These are phyloP conservation scores for Asterophora lycoperdoides DNA, from an alignment of 768 basidiomycete species.

Conservation along the genomic window DNA sequence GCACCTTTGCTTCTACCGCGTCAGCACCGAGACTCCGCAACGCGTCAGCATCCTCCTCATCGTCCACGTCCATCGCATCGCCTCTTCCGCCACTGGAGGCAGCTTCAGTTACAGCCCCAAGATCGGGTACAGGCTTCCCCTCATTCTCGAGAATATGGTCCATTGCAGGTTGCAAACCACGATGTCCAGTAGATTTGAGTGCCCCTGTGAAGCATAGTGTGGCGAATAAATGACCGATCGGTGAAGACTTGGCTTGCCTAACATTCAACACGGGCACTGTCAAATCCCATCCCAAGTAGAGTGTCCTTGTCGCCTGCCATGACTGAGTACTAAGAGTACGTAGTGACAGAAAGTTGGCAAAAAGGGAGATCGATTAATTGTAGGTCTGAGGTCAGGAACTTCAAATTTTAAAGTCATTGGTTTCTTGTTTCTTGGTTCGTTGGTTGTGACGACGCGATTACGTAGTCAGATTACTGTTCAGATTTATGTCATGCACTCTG, in stretches of 20 bases:
- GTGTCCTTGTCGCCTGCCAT: conserved; percentile 69
- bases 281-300: conserved; percentile 85
- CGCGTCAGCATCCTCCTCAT: conserved; percentile 71
- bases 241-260: conserved; percentile 5
- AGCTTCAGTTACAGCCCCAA: conserved; percentile 38
- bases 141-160: conserved; percentile 85
- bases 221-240: conserved; percentile 11
- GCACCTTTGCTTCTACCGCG: conserved; percentile 65
- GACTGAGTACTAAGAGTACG: no score
- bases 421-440: no score
- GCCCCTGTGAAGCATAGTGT: conserved; percentile 59
- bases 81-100: conserved; percentile 19
- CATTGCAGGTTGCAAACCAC: conserved; percentile 89
- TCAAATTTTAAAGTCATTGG: no score
- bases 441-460: no score
- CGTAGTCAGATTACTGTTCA: no score
- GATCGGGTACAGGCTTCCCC: conserved; percentile 68
- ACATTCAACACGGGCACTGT: conserved; percentile 83
- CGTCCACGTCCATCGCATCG: conserved; percentile 50
- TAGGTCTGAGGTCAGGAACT: no score
- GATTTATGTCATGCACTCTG: no score
- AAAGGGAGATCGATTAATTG: conserved; percentile 3
- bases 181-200: conserved; percentile 73
- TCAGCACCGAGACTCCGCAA: conserved; percentile 45
- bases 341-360: background rate